phyloP scores from a whole-genome alignment of 192 early-diverging fungal genomes.

The Funneliformis mosseae region DNA sequence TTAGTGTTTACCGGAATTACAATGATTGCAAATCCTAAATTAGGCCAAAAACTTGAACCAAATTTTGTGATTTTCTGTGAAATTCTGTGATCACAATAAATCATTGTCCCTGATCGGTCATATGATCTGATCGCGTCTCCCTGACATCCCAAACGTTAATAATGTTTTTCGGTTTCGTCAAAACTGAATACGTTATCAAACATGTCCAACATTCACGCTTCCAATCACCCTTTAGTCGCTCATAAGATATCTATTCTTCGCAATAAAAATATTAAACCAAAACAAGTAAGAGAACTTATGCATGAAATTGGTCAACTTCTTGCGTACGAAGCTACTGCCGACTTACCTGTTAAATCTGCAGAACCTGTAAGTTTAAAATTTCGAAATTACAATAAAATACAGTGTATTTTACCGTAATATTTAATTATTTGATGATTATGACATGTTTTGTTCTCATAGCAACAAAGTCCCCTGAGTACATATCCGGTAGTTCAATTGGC shows the following conservation, averaged over 20 bases:
- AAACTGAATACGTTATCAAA: background rate
- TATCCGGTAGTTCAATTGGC: constrained; percentile 48
- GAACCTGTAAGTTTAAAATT: constrained; percentile 33
- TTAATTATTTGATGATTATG: background rate
- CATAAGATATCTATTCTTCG: constrained; percentile 63
- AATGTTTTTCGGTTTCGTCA: background rate
- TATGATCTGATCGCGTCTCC: no score
- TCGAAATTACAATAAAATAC: background rate
- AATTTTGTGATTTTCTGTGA: no score
- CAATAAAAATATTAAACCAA: constrained; percentile 46
- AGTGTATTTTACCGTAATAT: no score
- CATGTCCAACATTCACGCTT: constrained; percentile 38
- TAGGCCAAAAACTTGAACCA: no score
- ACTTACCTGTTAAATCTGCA: constrained; percentile 39
- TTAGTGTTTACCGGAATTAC: no score
- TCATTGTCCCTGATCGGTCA: no score
- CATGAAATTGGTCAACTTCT: constrained; percentile 57
- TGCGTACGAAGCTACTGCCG: constrained; percentile 64
- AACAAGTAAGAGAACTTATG: constrained; percentile 55
- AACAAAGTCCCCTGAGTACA: constrained; percentile 49
- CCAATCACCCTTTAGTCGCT: constrained; percentile 59
- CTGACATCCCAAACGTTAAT: no score
- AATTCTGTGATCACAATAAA: no score
- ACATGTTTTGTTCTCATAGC: constrained; percentile 31
- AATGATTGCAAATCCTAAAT: no score